These are phyloP conservation scores for Microcyclospora tardicrescens DNA, from an alignment of 2,329 filamentous ascomycete species.

Conservation along the genomic window DNA sequence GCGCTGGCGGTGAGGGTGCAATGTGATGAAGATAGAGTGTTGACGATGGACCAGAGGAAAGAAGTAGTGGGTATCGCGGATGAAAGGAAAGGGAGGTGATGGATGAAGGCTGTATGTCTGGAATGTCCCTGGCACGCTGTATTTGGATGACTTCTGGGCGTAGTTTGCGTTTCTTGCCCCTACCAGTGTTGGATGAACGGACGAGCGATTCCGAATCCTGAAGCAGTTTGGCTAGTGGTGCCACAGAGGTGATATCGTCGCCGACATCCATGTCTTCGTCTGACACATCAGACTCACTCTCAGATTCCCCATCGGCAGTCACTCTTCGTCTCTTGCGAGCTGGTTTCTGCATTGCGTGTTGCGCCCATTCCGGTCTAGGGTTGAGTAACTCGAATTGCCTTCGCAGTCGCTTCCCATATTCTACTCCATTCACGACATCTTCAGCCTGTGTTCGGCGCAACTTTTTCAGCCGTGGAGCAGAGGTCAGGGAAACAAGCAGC, in stretches of 20 bases:
- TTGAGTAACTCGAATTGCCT: constrained; percentile 54
- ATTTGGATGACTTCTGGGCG: constrained; percentile 83
- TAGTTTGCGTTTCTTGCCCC: constrained; percentile 53
- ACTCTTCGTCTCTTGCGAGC: constrained; percentile 37
- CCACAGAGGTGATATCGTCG: constrained; percentile 49
- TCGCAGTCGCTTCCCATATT: constrained; percentile 70
- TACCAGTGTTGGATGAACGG: constrained; percentile 32
- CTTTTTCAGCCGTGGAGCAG: constrained; percentile 65
- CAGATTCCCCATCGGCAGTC: constrained; percentile 11
- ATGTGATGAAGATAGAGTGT: constrained; percentile 85
- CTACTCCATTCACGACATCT: constrained; percentile 72
- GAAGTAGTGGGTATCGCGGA: constrained; percentile 71
- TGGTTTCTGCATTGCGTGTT: constrained; percentile 28
- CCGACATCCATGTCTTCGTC: constrained; percentile 43
- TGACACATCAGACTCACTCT: constrained; percentile 21
- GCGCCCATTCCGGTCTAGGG: constrained; percentile 49
- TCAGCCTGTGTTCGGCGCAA: constrained; percentile 68
- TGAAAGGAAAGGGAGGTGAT: constrained; percentile 83
- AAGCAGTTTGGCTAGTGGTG: constrained; percentile 68
- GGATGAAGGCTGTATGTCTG: constrained; percentile 60
- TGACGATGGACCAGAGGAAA: constrained; percentile 77
- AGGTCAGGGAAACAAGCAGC: constrained; percentile 67
- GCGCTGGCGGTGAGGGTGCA: constrained; percentile 53
- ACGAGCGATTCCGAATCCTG: constrained; percentile 60
- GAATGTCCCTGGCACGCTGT: constrained; percentile 74